Percentiles rank a stretch among this genome's conserved stretches.
phyloP scores from a whole-genome alignment of 768 basidiomycete species.

The Suillus discolor region DNA sequence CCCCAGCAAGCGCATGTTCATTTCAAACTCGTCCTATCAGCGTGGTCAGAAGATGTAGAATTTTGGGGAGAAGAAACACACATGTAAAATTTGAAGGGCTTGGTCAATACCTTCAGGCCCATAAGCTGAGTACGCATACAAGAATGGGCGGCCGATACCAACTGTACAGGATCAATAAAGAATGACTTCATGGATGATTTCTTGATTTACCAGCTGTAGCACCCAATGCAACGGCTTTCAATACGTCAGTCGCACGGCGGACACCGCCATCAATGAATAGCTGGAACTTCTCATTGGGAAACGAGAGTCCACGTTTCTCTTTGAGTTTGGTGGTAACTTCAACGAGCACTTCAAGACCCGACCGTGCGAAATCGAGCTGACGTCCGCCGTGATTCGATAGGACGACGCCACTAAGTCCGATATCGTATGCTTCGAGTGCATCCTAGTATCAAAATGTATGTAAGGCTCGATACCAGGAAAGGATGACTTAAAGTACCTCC shows the following conservation, averaged over 20 bases:
- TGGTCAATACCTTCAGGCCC: conserved; percentile 81
- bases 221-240: conserved; percentile 56
- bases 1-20: conserved; percentile 90
- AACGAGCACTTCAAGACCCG: conserved; percentile 34
- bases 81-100: conserved; percentile 74
- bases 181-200: not conserved
- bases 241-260: conserved; percentile 48
- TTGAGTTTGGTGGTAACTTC: conserved; percentile 22
- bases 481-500: conserved; percentile 30
- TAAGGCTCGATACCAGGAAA: not conserved
- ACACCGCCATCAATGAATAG: conserved; percentile 52
- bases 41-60: not conserved
- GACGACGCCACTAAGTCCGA: conserved; percentile 49
- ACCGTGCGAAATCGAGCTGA: conserved; percentile 49
- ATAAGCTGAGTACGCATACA: conserved; percentile 84
- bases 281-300: conserved; percentile 31
- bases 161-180: conserved; percentile 38
- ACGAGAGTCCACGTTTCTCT: conserved; percentile 15
- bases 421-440: conserved; percentile 40
- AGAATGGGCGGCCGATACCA: conserved; percentile 78
- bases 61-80: conserved; percentile 31
- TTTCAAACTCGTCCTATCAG: conserved; percentile 87
- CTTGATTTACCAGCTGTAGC: conserved; percentile 37
- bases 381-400: conserved; percentile 63
- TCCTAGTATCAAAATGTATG: conserved; percentile 18